These are phyloP conservation scores for Mycosphaerella arachidis DNA, from an alignment of 2,329 filamentous ascomycete species.

Conservation along the genomic window DNA sequence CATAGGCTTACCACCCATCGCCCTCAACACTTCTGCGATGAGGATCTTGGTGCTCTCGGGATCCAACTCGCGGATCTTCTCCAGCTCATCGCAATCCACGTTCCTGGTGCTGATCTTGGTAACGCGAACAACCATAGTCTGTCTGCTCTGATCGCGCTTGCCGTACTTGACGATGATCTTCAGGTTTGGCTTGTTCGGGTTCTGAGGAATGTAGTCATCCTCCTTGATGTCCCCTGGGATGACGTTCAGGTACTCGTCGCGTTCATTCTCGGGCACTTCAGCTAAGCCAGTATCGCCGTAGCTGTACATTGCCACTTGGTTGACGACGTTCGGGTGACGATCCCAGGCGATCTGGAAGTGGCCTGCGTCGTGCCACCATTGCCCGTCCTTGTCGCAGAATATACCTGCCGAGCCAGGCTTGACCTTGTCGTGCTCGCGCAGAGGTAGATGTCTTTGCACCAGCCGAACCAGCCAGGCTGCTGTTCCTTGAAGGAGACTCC, in stretches of 20 bases:
- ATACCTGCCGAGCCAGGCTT: not conserved
- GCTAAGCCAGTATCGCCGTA: not conserved
- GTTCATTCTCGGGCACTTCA: not conserved
- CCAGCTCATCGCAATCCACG: not conserved
- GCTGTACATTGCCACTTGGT: not conserved
- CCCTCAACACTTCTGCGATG: not conserved
- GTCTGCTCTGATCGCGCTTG: not conserved
- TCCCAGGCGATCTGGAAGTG: not conserved
- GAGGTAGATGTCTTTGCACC: not conserved
- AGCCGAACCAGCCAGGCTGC: not conserved
- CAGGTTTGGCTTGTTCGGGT: not conserved
- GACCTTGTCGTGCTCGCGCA: not conserved
- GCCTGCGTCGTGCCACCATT: not conserved
- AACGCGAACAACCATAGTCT: not conserved
- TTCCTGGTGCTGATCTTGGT: not conserved
- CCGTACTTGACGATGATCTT: not conserved
- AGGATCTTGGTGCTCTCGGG: not conserved
- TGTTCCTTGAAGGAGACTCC: not conserved
- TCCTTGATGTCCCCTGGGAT: not conserved
- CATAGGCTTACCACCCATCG: not conserved
- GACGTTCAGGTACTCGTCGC: not conserved
- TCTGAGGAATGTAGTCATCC: not conserved
- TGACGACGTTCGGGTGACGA: not conserved
- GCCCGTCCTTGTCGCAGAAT: not conserved
- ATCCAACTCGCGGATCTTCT: not conserved